Evolutionary conservation across 2,329 filamentous ascomycete genomes (phyloP).

Genomic region (Fusarium globosum): DNA sequence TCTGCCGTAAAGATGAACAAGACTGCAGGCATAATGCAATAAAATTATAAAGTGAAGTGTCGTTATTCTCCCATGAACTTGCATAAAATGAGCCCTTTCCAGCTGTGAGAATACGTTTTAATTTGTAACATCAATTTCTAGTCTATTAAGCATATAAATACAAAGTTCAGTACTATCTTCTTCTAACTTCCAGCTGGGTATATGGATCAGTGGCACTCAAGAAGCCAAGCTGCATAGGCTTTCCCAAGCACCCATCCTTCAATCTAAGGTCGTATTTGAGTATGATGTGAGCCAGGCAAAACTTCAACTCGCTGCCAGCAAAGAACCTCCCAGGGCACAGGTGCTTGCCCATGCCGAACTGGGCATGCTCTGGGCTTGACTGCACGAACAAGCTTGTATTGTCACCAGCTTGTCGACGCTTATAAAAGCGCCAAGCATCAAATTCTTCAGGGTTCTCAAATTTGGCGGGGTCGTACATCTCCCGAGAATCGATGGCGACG

Average conservation of each 20-base stretch:
- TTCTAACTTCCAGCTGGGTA: not conserved
- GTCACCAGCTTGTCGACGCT: not conserved
- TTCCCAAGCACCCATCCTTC: not conserved
- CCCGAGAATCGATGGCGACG: not conserved
- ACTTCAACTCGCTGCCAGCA: not conserved
- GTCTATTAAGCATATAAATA: not conserved
- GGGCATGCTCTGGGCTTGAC: not conserved
- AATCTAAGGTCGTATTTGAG: not conserved
- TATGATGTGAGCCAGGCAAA: not conserved
- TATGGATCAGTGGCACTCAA: not conserved
- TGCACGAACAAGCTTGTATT: not conserved
- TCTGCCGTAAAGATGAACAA: no score
- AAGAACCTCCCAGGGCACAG: not conserved
- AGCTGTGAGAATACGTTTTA: rapidly evolving
- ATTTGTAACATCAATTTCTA: not conserved
- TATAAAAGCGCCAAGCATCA: not conserved
- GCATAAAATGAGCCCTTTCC: rapidly evolving
- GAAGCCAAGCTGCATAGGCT: not conserved
- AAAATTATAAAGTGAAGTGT: no score
- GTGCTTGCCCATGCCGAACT: conserved; percentile 2
- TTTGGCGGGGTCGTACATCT: not conserved
- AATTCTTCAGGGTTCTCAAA: not conserved
- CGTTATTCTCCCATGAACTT: no score
- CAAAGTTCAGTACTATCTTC: rapidly evolving
- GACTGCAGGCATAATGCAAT: not conserved